These are phyloP conservation scores for Debaryomyces psychrophilus DNA, from an alignment of 1,139 yeast genomes.

Conservation along the genomic window DNA sequence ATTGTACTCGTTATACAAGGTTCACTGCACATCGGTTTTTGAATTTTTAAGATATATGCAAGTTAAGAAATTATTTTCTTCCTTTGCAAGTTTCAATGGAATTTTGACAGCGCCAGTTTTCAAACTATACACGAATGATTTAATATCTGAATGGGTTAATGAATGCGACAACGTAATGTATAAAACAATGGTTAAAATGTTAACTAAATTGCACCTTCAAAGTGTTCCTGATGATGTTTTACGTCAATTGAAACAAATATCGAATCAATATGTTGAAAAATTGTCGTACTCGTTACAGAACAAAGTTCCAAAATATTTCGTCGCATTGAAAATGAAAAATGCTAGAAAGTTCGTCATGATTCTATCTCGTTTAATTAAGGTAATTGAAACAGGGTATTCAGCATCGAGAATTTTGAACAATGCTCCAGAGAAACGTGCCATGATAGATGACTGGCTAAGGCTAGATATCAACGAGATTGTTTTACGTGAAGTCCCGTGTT, in stretches of 20 bases:
- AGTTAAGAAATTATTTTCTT: slow-evolving; percentile 57
- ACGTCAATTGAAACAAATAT: slow-evolving; percentile 49
- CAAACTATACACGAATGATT: slow-evolving; percentile 56
- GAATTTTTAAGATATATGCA: slow-evolving; percentile 73
- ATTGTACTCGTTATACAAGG: slow-evolving; percentile 59
- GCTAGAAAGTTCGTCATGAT: slow-evolving; percentile 62
- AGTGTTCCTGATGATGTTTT: slow-evolving; percentile 59
- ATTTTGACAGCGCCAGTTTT: slow-evolving; percentile 68
- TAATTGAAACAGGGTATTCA: slow-evolving; percentile 61
- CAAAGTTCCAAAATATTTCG: slow-evolving; percentile 55
- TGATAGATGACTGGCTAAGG: slow-evolving; percentile 64
- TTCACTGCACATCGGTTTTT: slow-evolving; percentile 64
- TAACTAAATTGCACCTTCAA: slow-evolving; percentile 69
- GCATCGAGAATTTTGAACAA: slow-evolving; percentile 56
- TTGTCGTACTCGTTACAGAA: slow-evolving; percentile 38
- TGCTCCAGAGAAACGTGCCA: slow-evolving; percentile 48
- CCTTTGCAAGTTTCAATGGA: slow-evolving; percentile 58
- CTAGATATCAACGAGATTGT: slow-evolving; percentile 56
- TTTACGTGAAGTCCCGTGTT: slow-evolving; percentile 60
- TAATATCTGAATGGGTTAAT: slow-evolving; percentile 61
- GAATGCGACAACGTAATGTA: slow-evolving; percentile 69
- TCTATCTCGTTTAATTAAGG: slow-evolving; percentile 58
- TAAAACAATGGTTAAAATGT: slow-evolving; percentile 60
- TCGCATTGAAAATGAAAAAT: slow-evolving; percentile 53
- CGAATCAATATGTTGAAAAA: slow-evolving; percentile 44